Percentiles rank a stretch among this genome's conserved stretches.
phyloP scores from a whole-genome alignment of 495 filamentous ascomycete genomes.

The Evansstolkia leycettana region DNA sequence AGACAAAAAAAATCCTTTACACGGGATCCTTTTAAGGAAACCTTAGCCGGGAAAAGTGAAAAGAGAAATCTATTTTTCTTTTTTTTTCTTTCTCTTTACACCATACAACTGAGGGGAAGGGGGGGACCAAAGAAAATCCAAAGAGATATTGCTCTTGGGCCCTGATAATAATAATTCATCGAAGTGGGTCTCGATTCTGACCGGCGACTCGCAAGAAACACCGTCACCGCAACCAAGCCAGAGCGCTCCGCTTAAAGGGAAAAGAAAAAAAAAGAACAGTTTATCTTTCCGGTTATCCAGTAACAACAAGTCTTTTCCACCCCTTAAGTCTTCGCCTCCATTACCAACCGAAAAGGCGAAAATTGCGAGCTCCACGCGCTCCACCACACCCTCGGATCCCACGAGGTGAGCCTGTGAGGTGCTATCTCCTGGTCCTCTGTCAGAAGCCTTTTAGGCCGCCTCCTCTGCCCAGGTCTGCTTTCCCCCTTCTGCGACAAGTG shows the following conservation, averaged over 20 bases:
- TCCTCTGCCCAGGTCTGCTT: slow-evolving; percentile 17
- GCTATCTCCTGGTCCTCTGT: slow-evolving; percentile 13
- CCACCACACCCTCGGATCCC: slow-evolving; percentile 33
- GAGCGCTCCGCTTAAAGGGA: slow-evolving; percentile 9
- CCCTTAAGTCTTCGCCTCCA: slow-evolving; percentile 10
- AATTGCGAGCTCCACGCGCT: slow-evolving; percentile 31
- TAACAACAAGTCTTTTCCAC: slow-evolving; percentile 8
- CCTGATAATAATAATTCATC: slow-evolving; percentile 13
- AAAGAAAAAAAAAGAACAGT: slow-evolving; percentile 3
- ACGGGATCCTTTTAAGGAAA: slow-evolving; percentile 15
- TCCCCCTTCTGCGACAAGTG: slow-evolving; percentile 9
- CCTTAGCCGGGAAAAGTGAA: slow-evolving; percentile 11
- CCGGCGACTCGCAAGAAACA: neutral
- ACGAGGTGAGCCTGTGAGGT: slow-evolving; percentile 22
- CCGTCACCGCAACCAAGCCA: slow-evolving; percentile 5
- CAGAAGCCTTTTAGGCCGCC: slow-evolving; percentile 20
- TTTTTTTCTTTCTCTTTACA: too few relatives aligned
- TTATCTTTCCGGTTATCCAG: slow-evolving; percentile 10
- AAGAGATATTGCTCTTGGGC: slow-evolving; percentile 3
- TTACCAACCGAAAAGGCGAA: slow-evolving; percentile 16
- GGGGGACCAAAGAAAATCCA: slow-evolving; percentile 8
- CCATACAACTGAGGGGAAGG: slow-evolving; percentile 7
- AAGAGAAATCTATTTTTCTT: too few relatives aligned
- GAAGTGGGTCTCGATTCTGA: neutral
- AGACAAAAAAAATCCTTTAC: slow-evolving; percentile 1